Evolutionary conservation across 1,284 basidiomycete genomes (phyloP).

Genomic region (Grifola frondosa): DNA sequence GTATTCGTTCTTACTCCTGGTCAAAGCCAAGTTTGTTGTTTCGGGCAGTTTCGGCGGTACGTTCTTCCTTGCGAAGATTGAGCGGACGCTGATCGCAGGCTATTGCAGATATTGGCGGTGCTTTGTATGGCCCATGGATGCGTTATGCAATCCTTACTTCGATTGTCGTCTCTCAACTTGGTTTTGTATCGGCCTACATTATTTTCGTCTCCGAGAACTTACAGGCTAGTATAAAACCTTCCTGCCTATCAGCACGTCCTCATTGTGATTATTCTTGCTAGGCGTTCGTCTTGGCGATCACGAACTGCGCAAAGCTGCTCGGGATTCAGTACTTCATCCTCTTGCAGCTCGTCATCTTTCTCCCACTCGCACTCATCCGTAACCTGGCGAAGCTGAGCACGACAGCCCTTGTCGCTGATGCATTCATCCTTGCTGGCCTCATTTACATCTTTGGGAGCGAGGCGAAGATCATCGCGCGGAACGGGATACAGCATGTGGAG

Average conservation of each 20-base stretch:
- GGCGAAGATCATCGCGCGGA: constrained; percentile 58
- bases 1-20: constrained; percentile 92
- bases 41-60: constrained; percentile 91
- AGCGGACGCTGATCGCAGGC: constrained; percentile 4
- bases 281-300: constrained; percentile 85
- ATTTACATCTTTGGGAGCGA: constrained; percentile 87
- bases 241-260: background rate
- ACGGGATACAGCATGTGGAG: constrained; percentile 81
- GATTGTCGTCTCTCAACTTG: constrained; percentile 89
- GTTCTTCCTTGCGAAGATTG: constrained; percentile 19
- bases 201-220: constrained; percentile 97
- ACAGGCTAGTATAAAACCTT: constrained; percentile 54
- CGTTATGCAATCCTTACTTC: constrained; percentile 86
- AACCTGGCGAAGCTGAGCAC: constrained; percentile 92
- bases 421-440: constrained; percentile 90
- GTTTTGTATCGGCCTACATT: constrained; percentile 88
- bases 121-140: constrained; percentile 92
- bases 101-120: constrained; percentile 84
- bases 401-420: constrained; percentile 92
- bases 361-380: constrained; percentile 84
- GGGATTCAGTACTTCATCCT: constrained; percentile 82
- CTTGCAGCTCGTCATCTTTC: constrained; percentile 82
- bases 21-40: constrained; percentile 87
- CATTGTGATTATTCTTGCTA: constrained; percentile 22
- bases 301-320: constrained; percentile 72